phyloP scores from a whole-genome alignment of 495 filamentous ascomycete species.

The Talaromyces proteolyticus region DNA sequence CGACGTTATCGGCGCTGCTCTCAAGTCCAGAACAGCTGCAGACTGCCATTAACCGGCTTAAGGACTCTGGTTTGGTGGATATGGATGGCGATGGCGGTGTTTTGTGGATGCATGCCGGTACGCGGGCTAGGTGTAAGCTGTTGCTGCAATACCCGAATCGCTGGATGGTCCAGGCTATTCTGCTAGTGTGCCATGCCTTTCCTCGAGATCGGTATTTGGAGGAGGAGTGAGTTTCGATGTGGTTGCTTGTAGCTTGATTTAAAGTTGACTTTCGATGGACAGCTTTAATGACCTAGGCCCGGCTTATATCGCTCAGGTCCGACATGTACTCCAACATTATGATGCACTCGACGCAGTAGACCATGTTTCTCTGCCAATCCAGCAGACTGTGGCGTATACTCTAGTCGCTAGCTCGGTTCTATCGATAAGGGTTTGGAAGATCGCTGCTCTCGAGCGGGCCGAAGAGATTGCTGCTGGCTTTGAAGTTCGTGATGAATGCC shows the following conservation, averaged over 20 bases:
- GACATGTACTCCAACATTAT: constrained; percentile 1
- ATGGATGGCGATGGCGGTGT: background rate
- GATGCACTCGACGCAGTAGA: background rate
- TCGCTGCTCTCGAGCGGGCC: background rate
- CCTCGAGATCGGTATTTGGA: background rate
- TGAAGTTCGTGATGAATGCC: background rate
- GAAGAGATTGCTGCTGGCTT: background rate
- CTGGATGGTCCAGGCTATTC: background rate
- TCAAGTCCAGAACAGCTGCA: background rate
- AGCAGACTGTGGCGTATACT: background rate
- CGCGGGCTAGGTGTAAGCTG: background rate
- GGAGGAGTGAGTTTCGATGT: background rate
- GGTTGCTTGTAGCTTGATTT: background rate
- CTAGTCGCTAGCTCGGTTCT: background rate
- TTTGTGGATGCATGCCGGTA: background rate
- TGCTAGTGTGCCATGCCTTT: constrained; percentile 4
- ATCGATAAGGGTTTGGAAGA: background rate
- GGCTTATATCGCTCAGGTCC: background rate
- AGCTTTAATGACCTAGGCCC: background rate
- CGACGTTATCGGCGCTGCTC: background rate
- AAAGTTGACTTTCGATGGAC: background rate
- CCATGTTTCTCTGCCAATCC: background rate
- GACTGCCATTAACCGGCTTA: background rate
- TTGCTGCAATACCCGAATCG: background rate
- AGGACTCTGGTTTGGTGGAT: background rate